These are phyloP conservation scores for Aspergillus homomorphus DNA, from an alignment of 495 filamentous ascomycete genomes.

Conservation along the genomic window DNA sequence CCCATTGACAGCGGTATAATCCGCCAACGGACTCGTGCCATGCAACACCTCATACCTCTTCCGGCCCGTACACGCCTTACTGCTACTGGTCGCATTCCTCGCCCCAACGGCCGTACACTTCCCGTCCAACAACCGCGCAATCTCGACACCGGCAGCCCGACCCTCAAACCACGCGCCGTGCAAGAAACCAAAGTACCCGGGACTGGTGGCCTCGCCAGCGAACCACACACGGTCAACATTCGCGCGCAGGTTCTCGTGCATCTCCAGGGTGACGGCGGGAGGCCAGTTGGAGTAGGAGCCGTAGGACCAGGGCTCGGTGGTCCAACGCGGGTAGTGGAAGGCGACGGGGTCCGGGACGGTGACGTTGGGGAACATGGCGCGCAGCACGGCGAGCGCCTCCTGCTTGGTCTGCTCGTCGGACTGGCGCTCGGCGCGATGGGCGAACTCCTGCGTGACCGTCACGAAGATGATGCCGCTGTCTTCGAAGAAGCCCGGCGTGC, in stretches of 20 bases:
- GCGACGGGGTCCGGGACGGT: constrained; percentile 65
- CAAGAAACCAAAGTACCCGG: constrained; percentile 67
- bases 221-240: constrained; percentile 65
- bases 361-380: constrained; percentile 60
- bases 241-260: constrained; percentile 68
- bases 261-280: constrained; percentile 57
- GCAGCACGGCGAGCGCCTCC: constrained; percentile 58
- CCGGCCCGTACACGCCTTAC: constrained; percentile 3
- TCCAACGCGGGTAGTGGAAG: constrained; percentile 71
- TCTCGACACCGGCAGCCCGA: constrained; percentile 45
- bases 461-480: constrained; percentile 66
- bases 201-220: constrained; percentile 67
- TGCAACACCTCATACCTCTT: constrained; percentile 18
- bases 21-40: constrained; percentile 26
- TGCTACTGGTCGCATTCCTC: no score
- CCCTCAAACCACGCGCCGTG: constrained; percentile 66
- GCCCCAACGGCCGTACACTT: not conserved
- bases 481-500: constrained; percentile 54
- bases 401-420: constrained; percentile 56
- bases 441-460: constrained; percentile 58
- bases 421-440: constrained; percentile 61
- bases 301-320: constrained; percentile 59
- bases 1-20: constrained; percentile 26
- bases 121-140: constrained; percentile 38
- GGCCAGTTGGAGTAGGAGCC: constrained; percentile 76